Evolutionary conservation across 495 filamentous ascomycete genomes (phyloP), one percentile per base, ranked within the genome.

Genomic region (Lepraria neglecta): DNA sequence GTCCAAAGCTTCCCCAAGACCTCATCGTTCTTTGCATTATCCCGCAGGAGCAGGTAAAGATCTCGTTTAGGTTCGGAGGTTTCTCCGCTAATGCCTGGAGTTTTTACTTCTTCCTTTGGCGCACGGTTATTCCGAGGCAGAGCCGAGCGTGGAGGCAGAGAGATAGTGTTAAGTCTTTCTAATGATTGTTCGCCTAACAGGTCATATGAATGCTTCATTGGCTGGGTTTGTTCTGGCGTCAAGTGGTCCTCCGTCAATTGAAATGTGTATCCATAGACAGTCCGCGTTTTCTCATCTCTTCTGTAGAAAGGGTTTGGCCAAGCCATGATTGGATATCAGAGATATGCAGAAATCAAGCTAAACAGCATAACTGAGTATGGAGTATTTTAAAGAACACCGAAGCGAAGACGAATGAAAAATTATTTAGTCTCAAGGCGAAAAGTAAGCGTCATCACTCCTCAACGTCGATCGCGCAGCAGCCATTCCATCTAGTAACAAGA

Each of bases 211-310:
- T 81, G 75, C 47, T 81, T 85, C 68, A 87, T 67, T 2, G 80
- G 78, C n/a, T 77, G 65, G n/a, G 84, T 67, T 67, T 90, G 71
- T 59, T 86, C 78, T n/a, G 73, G 59, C 11, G 82, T 85, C 17
- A 80, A 71, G 69, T 95, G 90, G 1, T 83, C 70, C 3, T 78
- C 70, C 0, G 88, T 88, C 79, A 87, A 86, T 54, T 84, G 77
- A 68, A 92, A 92, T 6, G 78, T 78, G 65, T 88, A 80, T 6
- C 82, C 88, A 84, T 85, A 92, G 59, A 71, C 75, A 47, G 73
- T 78, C 42, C 66, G 63, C 43, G 62, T 70, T 31, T 61, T 59
- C 24, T 46, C 59, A 35, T 66, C 56, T 19, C 45, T 40, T 28
- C 44, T 59, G 6, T 40, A 42, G 27, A 66, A 66, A 17, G 45